Base-by-base conservation (phyloP, 1,139 yeast species). In the Debaryomyces psychrophilus region DNA sequence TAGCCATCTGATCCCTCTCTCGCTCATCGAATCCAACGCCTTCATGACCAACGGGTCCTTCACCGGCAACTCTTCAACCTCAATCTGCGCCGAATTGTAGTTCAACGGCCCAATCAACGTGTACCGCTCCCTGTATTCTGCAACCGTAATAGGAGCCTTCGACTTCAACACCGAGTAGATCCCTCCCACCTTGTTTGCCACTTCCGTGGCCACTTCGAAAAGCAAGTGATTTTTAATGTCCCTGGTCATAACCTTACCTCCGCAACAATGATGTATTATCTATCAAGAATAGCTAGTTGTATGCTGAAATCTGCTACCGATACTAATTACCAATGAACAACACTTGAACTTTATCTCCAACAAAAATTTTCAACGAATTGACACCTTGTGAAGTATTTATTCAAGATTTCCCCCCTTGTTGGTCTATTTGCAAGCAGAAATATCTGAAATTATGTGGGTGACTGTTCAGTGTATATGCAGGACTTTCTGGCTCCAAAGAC, bases 161-260 rank as follows among this genome's bases (percentile, higher is more conserved):
- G 97, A 89, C 67, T 93, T 93, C 64, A 93, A 79, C 48, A 93
- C 99, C 25, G 98, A 90, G 72, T 93, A 93, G 65, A 93, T 93
- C 43, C 99, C 99, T 45, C 99, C 99, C 25, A 93, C 98, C 59
- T 95, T 81, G 74, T 93, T 92, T 60, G 98, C 98, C 43, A 93
- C 98, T 67, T 93, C 99, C 4, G 99, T 93, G 54, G 99, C 96
- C 45, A 90, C 88, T 71, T 93, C 99, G 62, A 93, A 90, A 44
- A 93, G 79, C 49, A 90, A 76, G 63, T 90, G 97, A 66, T 89
- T 87, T 58, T 85, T 82, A 53, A 86, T 78, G 67, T 86, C 90
- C 71, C 93, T 81, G 29, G 85, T 72, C 92, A 85, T 86, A 33
- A 29, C 28, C 34, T 14, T 26, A 7, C 12, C 33, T 26, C 33